These are phyloP conservation scores for Geotrichum carabidarum DNA, from an alignment of 1,139 yeast species.

Conservation along the genomic window DNA sequence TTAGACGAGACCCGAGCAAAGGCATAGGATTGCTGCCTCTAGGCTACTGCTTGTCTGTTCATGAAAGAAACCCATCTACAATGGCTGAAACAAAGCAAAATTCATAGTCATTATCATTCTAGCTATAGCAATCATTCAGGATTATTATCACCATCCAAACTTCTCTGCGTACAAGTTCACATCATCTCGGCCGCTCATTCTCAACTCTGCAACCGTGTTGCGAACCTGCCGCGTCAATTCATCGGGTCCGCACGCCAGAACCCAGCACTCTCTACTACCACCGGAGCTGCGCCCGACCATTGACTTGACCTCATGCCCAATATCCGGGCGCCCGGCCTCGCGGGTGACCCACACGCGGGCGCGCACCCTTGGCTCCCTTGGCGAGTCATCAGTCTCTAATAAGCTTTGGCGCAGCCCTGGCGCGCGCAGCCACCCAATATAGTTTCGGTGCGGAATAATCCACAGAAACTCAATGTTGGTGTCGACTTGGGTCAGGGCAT, in stretches of 20 bases:
- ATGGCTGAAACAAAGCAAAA: no score
- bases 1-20: no score
- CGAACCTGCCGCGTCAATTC: constrained; percentile 26
- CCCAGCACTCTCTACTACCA: constrained; percentile 24
- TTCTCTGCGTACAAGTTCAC: constrained; percentile 28
- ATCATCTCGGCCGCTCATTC: constrained; percentile 23
- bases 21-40: no score
- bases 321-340: constrained; percentile 27
- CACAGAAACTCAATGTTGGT: constrained; percentile 26
- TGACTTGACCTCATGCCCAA: constrained; percentile 19
- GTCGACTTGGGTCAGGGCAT: neutral
- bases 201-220: constrained; percentile 26
- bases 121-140: no score
- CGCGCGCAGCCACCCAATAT: constrained; percentile 25
- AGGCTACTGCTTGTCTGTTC: no score
- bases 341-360: constrained; percentile 26
- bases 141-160: constrained; percentile 28
- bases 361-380: constrained; percentile 1
- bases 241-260: constrained; percentile 31
- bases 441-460: constrained; percentile 28
- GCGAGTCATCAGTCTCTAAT: neutral
- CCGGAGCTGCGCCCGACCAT: constrained; percentile 15
- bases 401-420: neutral
- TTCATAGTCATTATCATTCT: no score
- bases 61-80: no score